Percentiles rank a stretch among this genome's conserved stretches.
Conservation (phyloP, 176 grass and related monocot genomes). For the Luzula sylvatica region DNA sequence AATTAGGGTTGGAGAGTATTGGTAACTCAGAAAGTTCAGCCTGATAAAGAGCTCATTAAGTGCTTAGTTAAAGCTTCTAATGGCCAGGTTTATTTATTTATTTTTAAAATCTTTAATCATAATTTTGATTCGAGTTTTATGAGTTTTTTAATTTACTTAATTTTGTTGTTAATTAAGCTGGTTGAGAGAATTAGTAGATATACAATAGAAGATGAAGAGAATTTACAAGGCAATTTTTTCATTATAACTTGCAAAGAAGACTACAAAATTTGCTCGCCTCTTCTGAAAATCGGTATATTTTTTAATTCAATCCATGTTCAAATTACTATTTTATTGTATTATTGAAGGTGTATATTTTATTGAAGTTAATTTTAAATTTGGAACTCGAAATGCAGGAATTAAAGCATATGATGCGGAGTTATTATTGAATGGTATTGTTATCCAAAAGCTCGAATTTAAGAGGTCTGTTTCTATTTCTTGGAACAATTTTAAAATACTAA, state of each 20-base stretch:
- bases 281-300: slow-evolving; percentile 34
- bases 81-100: slow-evolving; percentile 52
- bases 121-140: slow-evolving; percentile 17
- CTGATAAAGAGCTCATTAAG: slow-evolving; percentile 57
- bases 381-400: slow-evolving; percentile 36
- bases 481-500: too few species aligned
- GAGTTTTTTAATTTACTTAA: not conserved
- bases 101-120: slow-evolving; percentile 9
- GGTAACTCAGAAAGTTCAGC: slow-evolving; percentile 63
- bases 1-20: slow-evolving; percentile 66
- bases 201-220: slow-evolving; percentile 33
- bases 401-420: slow-evolving; percentile 64
- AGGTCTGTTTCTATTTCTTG: slow-evolving; percentile 28
- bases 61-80: slow-evolving; percentile 55
- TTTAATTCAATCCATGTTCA: not conserved
- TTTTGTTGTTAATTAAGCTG: slow-evolving; percentile 24
- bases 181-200: slow-evolving; percentile 24
- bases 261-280: slow-evolving; percentile 31
- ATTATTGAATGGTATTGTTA: slow-evolving; percentile 71
- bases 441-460: slow-evolving; percentile 64
- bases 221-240: slow-evolving; percentile 36
- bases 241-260: slow-evolving; percentile 53
- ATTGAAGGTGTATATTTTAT: not conserved
- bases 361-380: not conserved
- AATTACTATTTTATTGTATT: slow-evolving; percentile 2